Evolutionary conservation across 2,329 filamentous ascomycete genomes (phyloP).

Genomic region (Simplicillium aogashimaense): DNA sequence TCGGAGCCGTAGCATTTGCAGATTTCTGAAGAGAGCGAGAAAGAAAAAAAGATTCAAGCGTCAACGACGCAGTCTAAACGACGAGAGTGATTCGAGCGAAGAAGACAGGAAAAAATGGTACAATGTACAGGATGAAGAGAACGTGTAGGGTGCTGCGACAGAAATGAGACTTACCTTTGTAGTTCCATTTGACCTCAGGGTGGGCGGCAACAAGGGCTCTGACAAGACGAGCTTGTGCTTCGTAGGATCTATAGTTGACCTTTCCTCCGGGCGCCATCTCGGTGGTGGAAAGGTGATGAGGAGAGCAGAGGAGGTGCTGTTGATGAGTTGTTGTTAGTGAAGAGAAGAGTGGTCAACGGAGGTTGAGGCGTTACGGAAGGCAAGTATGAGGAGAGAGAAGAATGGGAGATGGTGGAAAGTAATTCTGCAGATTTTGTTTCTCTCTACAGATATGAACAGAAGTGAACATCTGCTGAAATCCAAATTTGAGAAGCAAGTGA

Average conservation of each 20-base stretch:
- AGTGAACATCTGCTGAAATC: no score
- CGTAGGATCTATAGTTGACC: constrained; percentile 50
- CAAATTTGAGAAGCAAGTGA: no score
- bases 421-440: neutral
- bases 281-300: neutral
- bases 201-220: constrained; percentile 51
- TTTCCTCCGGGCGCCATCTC: constrained; percentile 23
- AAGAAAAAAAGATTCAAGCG: neutral
- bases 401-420: neutral
- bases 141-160: neutral
- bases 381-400: neutral
- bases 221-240: constrained; percentile 49
- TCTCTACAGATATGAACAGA: constrained; percentile 1
- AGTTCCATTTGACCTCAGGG: constrained; percentile 45
- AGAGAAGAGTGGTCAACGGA: neutral
- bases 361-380: neutral
- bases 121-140: neutral
- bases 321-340: neutral
- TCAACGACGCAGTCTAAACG: neutral
- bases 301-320: neutral
- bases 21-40: constrained; percentile 28
- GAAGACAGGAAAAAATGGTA: neutral
- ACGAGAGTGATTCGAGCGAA: no score
- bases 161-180: constrained; percentile 40
- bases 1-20: constrained; percentile 37